Base-by-base conservation (phyloP, 306 rosid species). In the Vigna radiata region DNA sequence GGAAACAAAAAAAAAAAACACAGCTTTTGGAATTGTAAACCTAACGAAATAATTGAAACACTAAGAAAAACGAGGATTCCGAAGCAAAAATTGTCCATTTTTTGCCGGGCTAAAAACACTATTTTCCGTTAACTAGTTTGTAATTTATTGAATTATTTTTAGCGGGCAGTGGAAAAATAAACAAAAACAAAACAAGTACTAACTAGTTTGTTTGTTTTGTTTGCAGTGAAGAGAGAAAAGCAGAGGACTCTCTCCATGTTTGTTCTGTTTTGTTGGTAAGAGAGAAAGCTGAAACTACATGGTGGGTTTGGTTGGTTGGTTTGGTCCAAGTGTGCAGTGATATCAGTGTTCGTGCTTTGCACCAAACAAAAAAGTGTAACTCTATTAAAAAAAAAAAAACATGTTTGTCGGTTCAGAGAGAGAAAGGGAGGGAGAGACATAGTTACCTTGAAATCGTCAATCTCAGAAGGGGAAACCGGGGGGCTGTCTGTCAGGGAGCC, bases 401-500 rank as follows among this genome's bases (percentile, higher is more conserved):
- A 55, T 72, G 75, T 31, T 25, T 82, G 77, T 76, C 18, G 65
- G 73, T 31, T 55, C 29, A 54, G 11, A n/a, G 8, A 72, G 72
- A 27, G 75, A 73, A 58, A 55, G 7, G 80, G 72, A 70, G 70
- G 16, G 73, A 72, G 58, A 55, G 12, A 80, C 67, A 50, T 7
- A 16, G 70, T 18, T 65, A 96, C 99, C 99, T 96, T 96, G 82
- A 64, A 48, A 81, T 96, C 96, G 53, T 92, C 98, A 76, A 89
- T 84, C 67, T 92, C 97, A 43, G 97, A 79, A 27, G 99, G 98
- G 1, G 99, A 92, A 16, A 89, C 85, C 9, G 99, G 99, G 2
- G 99, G 99, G 76, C 98, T 96, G 68, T 92, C 99, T 56, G 96
- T 90, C 6, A 90, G 55, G 46, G 96, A 94, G 54, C 97, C 97